These are phyloP conservation scores for Baudoinia panamericana DNA, from an alignment of 495 filamentous ascomycete species.

Conservation along the genomic window DNA sequence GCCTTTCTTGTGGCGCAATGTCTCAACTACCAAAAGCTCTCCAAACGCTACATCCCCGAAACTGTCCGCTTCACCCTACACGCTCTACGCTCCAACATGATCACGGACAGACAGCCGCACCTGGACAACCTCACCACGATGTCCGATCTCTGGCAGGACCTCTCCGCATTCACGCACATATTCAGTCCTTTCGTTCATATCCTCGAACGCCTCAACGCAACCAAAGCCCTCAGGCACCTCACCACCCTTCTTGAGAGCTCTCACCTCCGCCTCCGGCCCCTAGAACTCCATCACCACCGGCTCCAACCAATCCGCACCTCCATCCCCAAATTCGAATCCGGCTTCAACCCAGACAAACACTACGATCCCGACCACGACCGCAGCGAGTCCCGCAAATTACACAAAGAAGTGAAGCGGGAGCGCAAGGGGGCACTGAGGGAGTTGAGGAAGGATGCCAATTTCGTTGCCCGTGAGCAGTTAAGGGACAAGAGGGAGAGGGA, in stretches of 20 bases:
- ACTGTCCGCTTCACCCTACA: conserved; percentile 68
- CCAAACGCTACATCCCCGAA: conserved; percentile 81
- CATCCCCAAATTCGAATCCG: conserved; percentile 93
- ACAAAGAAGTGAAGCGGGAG: conserved; percentile 85
- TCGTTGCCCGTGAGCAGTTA: conserved; percentile 79
- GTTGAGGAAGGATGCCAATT: conserved; percentile 83
- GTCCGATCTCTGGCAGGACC: conserved; percentile 21
- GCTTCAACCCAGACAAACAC: conserved; percentile 85
- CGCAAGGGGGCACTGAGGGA: conserved; percentile 89
- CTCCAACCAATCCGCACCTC: conserved; percentile 77
- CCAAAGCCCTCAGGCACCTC: conserved; percentile 26
- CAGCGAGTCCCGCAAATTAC: conserved; percentile 64
- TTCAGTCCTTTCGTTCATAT: conserved; percentile 23
- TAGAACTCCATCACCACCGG: conserved; percentile 78
- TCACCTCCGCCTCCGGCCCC: conserved; percentile 52
- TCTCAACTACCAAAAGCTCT: conserved; percentile 64
- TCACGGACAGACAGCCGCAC: conserved; percentile 8
- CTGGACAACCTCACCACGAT: conserved; percentile 21
- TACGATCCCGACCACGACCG: conserved; percentile 89
- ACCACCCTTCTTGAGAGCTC: conserved; percentile 40
- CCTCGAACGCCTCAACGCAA: conserved; percentile 9
- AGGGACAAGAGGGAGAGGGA: conserved; percentile 85
- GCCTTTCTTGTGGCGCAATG: conserved; percentile 65
- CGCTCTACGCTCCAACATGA: conserved; percentile 34
- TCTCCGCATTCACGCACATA: conserved; percentile 18